Evolutionary conservation across 192 early-diverging fungal genomes (phyloP).

Genomic region (Spizellomyces sp.): DNA sequence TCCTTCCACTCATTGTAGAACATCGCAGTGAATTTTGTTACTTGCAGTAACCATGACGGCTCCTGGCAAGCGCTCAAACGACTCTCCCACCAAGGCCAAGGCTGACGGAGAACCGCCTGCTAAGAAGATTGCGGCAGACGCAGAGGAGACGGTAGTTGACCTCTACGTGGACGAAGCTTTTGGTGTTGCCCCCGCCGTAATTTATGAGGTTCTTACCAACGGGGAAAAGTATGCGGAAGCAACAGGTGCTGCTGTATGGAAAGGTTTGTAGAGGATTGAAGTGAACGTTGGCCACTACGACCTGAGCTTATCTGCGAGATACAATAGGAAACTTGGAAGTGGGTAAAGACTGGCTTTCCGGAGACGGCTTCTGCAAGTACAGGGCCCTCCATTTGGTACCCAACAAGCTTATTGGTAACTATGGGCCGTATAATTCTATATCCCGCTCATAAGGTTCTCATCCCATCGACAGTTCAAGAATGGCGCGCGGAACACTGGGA

Average conservation of each 20-base stretch:
- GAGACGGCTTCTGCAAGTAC: neutral
- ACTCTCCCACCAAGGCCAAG: neutral
- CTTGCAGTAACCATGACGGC: too few relatives aligned
- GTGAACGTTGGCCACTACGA: neutral
- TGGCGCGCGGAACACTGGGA: neutral
- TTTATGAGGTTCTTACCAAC: conserved; percentile 1
- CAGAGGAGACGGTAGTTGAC: neutral
- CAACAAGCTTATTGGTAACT: neutral
- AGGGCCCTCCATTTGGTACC: neutral
- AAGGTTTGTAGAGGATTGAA: neutral
- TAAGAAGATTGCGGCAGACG: neutral
- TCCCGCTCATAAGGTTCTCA: too few relatives aligned
- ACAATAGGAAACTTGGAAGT: neutral
- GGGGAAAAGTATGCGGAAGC: neutral
- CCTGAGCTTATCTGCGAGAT: neutral
- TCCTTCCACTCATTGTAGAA: too few relatives aligned
- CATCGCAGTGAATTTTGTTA: too few relatives aligned
- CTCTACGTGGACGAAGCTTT: neutral
- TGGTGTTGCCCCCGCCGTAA: neutral
- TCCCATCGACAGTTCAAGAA: neutral
- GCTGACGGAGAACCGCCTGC: neutral
- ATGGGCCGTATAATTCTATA: too few relatives aligned
- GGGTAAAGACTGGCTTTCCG: neutral
- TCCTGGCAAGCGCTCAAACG: too few relatives aligned
- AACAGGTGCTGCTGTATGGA: neutral